Base-by-base conservation (phyloP, 306 rosid genomes). In the Sphenostylis stenocarpa region DNA sequence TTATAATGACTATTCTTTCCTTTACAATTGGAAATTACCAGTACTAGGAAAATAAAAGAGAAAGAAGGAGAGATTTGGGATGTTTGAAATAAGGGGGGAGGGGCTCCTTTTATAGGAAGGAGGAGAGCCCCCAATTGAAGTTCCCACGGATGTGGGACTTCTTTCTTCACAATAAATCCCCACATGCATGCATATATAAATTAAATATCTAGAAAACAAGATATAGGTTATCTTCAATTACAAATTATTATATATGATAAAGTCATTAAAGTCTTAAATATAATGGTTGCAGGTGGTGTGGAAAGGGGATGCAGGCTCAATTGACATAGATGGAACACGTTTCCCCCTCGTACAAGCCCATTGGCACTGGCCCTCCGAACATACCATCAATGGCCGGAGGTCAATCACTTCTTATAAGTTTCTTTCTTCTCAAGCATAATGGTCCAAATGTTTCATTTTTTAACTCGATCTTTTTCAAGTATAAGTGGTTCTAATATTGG, bases 281-380 rank as follows among this genome's bases (percentile, higher is more conserved):
- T 57, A 16, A 73, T 36, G 51, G 28, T n/a, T 81, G 66, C 74
- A 90, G 92, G 24, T 88, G 2, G 23, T 16, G 0, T 92, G 90
- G 90, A 55, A 19, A 5, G 94, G 78, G 8, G 83, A 86, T 58
- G 90, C 87, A 2, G 91, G 96, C 53, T 84, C 77, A 1, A 70
- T 85, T 48, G 16, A n/a, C 21, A 77, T 90, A 58, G 80, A 88
- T 52, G 94, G 88, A 66, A 85, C 81, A 4, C 49, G 76, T 4
- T 90, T 84, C 75, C 57, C 49, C 34, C 96, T 92, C 51, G 77
- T 77, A 71, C 86, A 82, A 82, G 44, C 69, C 45, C 97, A 92
- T 28, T 88, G 97, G 96, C 97, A 92, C 82, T 77, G 86, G 65
- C 96, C 96, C 56, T 78, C 97, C 2, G 96, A 92, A 80, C 97